phyloP scores from a whole-genome alignment of 208 protist species.

The Leishmania tropica region DNA sequence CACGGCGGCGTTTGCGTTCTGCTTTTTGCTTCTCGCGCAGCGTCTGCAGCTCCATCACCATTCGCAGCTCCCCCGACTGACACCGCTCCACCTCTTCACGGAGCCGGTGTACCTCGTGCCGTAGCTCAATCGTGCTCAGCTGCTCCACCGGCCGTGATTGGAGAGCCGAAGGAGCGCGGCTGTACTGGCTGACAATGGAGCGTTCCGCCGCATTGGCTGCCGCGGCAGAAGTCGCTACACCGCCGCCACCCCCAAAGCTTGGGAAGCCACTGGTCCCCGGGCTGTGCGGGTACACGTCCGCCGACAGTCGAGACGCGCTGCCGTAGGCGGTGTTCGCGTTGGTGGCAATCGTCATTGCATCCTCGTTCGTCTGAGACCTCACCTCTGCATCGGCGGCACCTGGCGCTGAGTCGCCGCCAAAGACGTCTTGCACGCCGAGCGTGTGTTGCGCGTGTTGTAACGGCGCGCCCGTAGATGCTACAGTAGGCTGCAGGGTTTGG shows the following conservation, averaged over 20 bases:
- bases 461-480: neutral
- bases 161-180: conserved; percentile 8
- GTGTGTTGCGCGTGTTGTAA: neutral
- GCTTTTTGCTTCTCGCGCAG: conserved; percentile 45
- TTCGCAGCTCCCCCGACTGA: conserved; percentile 43
- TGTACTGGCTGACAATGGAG: conserved; percentile 2
- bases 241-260: neutral
- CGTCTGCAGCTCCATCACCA: conserved; percentile 42
- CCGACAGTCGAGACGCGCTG: conserved; percentile 10
- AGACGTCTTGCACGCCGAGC: neutral
- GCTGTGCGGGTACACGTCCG: neutral
- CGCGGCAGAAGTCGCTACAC: neutral
- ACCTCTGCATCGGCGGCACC: conserved; percentile 3
- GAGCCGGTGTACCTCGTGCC: conserved; percentile 36
- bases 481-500: neutral
- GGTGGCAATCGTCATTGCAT: neutral
- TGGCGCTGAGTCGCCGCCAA: neutral
- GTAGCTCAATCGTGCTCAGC: conserved; percentile 36
- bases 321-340: neutral
- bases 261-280: neutral
- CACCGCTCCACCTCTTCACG: conserved; percentile 37
- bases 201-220: neutral
- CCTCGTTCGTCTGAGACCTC: conserved; percentile 12
- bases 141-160: conserved; percentile 29
- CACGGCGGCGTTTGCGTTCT: conserved; percentile 39